Evolutionary conservation across 768 basidiomycete species (phyloP).

Genomic region (Boletus tomentosulus): DNA sequence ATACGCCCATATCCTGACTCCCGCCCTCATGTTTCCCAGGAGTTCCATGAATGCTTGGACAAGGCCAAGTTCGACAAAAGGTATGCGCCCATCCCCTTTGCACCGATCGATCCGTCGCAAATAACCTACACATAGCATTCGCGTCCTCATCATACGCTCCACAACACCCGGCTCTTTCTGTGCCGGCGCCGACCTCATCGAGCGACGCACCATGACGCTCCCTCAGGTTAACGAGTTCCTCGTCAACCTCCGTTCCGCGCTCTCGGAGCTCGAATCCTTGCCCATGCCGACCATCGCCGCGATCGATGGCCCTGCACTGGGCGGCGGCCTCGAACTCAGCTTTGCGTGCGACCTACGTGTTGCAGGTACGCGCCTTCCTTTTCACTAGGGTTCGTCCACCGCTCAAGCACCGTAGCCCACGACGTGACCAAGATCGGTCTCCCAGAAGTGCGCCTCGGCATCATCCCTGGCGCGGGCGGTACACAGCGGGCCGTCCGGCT

Average conservation of each 20-base stretch:
- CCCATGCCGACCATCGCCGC: constrained; percentile 90
- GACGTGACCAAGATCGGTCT: constrained; percentile 82
- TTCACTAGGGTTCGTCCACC: background rate
- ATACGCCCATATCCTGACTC: background rate
- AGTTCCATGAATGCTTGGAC: constrained; percentile 68
- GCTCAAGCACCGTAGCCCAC: constrained; percentile 38
- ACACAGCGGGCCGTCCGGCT: constrained; percentile 80
- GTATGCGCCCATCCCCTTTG: constrained; percentile 32
- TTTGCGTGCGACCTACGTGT: constrained; percentile 89
- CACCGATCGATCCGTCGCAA: background rate
- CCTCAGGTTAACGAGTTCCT: constrained; percentile 76
- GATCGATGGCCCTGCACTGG: constrained; percentile 89
- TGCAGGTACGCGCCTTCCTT: constrained; percentile 56
- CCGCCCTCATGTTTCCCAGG: constrained; percentile 38
- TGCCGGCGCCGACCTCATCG: constrained; percentile 85
- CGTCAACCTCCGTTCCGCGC: constrained; percentile 61
- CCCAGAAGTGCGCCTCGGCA: constrained; percentile 75
- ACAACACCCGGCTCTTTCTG: constrained; percentile 79
- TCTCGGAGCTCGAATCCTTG: constrained; percentile 73
- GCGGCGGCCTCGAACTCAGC: constrained; percentile 87
- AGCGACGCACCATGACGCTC: constrained; percentile 79
- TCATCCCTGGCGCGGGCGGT: constrained; percentile 89
- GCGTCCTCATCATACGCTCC: constrained; percentile 81
- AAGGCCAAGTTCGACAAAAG: constrained; percentile 62
- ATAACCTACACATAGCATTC: constrained; percentile 42